Base-by-base conservation (phyloP, 2,329 filamentous ascomycete species). In the Diplodia sapinea region DNA sequence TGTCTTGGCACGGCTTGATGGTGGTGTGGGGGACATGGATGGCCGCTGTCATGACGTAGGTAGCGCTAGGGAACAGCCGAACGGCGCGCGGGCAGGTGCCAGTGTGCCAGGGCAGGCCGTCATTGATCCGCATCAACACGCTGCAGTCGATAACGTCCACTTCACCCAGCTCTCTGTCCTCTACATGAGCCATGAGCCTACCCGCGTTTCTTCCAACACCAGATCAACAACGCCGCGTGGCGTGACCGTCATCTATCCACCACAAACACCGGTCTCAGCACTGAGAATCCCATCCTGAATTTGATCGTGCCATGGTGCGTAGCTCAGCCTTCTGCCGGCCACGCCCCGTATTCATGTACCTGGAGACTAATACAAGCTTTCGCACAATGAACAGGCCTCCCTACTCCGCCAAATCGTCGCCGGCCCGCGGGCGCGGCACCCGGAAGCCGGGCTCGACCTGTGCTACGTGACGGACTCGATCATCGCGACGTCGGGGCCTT, bases 401-500 rank as follows among this genome's bases (percentile, higher is more conserved):
- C 81, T 98, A 70, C 86, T 98, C 72, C 91, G 94, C 73, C 92
- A 96, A 77, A 92, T 98, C 71, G 93, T 98, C 70, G 93, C 95
- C 54, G 90, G 94, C 11, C 94, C 95, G 13, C 88, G 95, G 71
- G 85, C 89, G 69, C 88, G 90, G 73, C 94, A 98, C 77, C 86
- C 91, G 36, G 94, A 97, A 82, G 91, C 94, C 8, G 91, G 91
- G 6, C 85, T 99, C 31, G 95, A 99, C 77, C 86, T 99, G 54
- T 98, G 94, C 84, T 99, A 99, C 79, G 94, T 98, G 43, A 96
- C 93, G 0, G 88, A 94, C 74, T 88, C 91, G 74, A 92, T 89
- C 71, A 85, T 87, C 72, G 84, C 81, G 69, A 97, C 94, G 49
- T 98, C 94, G 7, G 94, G 95, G 5, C 95, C 95, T 1, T 92